Evolutionary conservation across 257 asterid species (phyloP), one percentile per base, ranked within the genome.

Genomic region (Solanum dulcamara): DNA sequence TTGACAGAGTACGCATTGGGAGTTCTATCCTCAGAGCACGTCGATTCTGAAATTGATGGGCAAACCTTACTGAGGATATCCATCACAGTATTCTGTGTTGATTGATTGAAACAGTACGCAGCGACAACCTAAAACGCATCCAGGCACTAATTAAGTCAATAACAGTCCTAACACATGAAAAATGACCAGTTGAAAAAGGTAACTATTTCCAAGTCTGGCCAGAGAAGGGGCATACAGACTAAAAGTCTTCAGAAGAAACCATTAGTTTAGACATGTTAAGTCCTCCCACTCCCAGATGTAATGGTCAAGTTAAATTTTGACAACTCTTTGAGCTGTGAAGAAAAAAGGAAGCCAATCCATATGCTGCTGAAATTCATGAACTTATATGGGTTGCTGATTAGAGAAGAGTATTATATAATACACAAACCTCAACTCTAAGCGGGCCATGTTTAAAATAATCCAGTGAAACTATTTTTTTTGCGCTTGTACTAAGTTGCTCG

Each of bases 111-210:
- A 70, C 95, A 91, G 91, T 96, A 87, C 38, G 91, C 88, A 40
- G 97, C 97, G 84, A 93, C 94, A 85, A 92, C 94, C 99, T 96
- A 91, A 59, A 87, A 88, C 71, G 87, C 85, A 83, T 44, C 87
- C 88, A 85, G 44, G 22, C 80, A 86, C n/a, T 24, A 15, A 82
- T 46, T 18, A 75, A 51, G 44, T 46, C 83, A 46, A 75, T 26
- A 33, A 77, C 13, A 30, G 68, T 55, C 59, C 15, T 28, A 46
- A 48, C 26, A 77, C 83, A 77, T 26, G 26, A 62, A 77, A 77
- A 77, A 77, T 77, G 40, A 46, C 57, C 62, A 28, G 40, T 46
- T 77, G 62, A 44, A 77, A 77, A 77, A 15, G 62, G 83, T 28
- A 46, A 77, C 28, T 77, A 77, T 46, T 28, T 28, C 62, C 62